Evolutionary conservation across 768 basidiomycete genomes (phyloP), one percentile per base, ranked within the genome.

Genomic region (Suillus subluteus): DNA sequence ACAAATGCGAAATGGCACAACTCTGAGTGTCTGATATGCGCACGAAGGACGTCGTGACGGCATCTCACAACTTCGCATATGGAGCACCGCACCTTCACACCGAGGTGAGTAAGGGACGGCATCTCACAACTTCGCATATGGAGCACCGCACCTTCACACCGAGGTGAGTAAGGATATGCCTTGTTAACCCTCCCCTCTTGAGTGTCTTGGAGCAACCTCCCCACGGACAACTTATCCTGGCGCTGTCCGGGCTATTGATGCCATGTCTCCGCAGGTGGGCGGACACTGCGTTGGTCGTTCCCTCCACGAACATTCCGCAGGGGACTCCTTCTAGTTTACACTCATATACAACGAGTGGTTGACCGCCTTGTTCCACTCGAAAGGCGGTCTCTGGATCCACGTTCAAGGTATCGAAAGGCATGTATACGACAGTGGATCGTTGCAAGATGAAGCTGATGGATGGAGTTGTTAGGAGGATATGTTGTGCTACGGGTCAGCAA

Each of bases 141-240:
- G 66, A 65, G 58, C 66, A 65, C 3, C 32, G 26, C 16, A 38
- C 41, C 21, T 50, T 61, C 4, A 64, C 58, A 21, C 44, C 48
- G 6, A 67, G 38, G 35, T 67, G 66, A 16, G 66, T 55, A 32
- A 65, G 58, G 8, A 67, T 35, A 26, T 67, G 66, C 23, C 66
- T 58, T 23, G 66, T 0, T 23, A 67, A 55, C 50, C 41, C 64
- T 16, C 38, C 58, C 3, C 12, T 35, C 37, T 55, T 67, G 37
- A 58, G 40, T 4, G 32, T 52, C 21, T 67, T 44, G 9, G 21
- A 15, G 46, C 66, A 67, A 37, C 13, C 37, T 4, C 3, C 13
- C 66, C 66, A 67, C 11, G 21, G 35, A 26, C 66, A 67, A 13
- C 1, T 56, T 16, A 30, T 54, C 9, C 3, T 32, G 38, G 43